Evolutionary conservation across 2,329 filamentous ascomycete genomes (phyloP).

Genomic region (Thelonectria olida): DNA sequence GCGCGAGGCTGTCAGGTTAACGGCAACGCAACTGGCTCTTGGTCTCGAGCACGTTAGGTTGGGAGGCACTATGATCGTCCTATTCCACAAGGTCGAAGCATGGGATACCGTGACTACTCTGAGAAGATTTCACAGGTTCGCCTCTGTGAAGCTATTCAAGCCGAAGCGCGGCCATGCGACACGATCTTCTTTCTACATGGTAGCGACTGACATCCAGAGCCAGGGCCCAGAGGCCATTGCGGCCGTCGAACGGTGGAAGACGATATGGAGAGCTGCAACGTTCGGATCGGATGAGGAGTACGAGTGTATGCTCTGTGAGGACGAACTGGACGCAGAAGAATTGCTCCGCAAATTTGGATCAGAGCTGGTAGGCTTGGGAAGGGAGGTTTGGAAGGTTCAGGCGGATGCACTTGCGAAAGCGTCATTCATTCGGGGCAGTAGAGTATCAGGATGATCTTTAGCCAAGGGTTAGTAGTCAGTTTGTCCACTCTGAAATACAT

Average conservation of each 20-base stretch:
- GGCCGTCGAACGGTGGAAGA: constrained; percentile 53
- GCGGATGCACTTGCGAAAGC: constrained; percentile 20
- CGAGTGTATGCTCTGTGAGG: background rate
- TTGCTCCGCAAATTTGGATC: constrained; percentile 25
- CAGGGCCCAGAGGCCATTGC: constrained; percentile 40
- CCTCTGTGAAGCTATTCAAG: constrained; percentile 52
- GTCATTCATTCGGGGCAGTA: too few species aligned
- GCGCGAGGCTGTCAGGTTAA: constrained; percentile 49
- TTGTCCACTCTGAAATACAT: too few species aligned
- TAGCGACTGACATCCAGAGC: constrained; percentile 54
- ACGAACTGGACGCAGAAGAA: background rate
- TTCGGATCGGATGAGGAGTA: constrained; percentile 38
- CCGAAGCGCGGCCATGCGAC: constrained; percentile 50
- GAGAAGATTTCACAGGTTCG: constrained; percentile 52
- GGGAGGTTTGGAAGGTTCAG: constrained; percentile 26
- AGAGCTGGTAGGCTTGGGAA: constrained; percentile 14
- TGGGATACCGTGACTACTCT: constrained; percentile 51
- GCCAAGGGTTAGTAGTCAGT: too few species aligned
- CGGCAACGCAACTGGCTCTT: constrained; percentile 52
- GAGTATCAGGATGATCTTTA: too few species aligned
- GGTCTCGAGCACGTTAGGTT: constrained; percentile 54
- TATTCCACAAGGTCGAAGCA: constrained; percentile 59
- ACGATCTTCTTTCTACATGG: constrained; percentile 62
- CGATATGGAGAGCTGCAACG: constrained; percentile 49
- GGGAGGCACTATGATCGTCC: constrained; percentile 60